Conservation (phyloP, 768 basidiomycete species). For the Auricularia sp. region DNA sequence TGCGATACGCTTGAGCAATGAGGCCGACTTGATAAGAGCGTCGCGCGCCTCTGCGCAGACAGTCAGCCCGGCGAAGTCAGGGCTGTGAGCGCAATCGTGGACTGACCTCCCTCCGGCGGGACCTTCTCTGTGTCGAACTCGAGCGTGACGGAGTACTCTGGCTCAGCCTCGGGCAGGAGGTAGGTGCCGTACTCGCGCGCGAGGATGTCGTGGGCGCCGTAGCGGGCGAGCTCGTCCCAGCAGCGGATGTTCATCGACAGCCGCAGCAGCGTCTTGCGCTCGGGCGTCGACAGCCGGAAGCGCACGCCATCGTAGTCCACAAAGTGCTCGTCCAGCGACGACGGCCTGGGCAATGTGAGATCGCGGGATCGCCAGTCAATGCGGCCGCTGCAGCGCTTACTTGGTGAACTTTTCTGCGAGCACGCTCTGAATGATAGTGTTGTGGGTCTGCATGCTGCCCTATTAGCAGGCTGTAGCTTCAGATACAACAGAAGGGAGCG, state of each 20-base stretch:
- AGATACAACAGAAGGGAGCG: slow-evolving; percentile 5
- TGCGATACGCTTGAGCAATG: slow-evolving; percentile 86
- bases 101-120: slow-evolving; percentile 68
- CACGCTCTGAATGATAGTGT: slow-evolving; percentile 86
- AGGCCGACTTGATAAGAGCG: slow-evolving; percentile 67
- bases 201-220: slow-evolving; percentile 75
- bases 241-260: slow-evolving; percentile 97
- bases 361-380: neutral
- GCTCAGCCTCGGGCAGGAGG: slow-evolving; percentile 59
- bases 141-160: slow-evolving; percentile 83
- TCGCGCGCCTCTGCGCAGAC: slow-evolving; percentile 58
- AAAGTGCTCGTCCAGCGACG: slow-evolving; percentile 87
- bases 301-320: slow-evolving; percentile 97
- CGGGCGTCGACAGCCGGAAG: slow-evolving; percentile 84
- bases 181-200: slow-evolving; percentile 73
- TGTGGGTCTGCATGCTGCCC: slow-evolving; percentile 47
- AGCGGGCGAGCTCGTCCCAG: slow-evolving; percentile 86
- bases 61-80: neutral
- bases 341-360: slow-evolving; percentile 47
- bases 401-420: slow-evolving; percentile 78
- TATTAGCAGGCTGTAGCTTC: too few relatives aligned
- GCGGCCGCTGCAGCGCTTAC: slow-evolving; percentile 34
- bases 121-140: slow-evolving; percentile 79
- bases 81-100: neutral
- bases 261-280: slow-evolving; percentile 69